Conservation (phyloP, 257 asterid genomes). For the Capsicum rhomboideum region DNA sequence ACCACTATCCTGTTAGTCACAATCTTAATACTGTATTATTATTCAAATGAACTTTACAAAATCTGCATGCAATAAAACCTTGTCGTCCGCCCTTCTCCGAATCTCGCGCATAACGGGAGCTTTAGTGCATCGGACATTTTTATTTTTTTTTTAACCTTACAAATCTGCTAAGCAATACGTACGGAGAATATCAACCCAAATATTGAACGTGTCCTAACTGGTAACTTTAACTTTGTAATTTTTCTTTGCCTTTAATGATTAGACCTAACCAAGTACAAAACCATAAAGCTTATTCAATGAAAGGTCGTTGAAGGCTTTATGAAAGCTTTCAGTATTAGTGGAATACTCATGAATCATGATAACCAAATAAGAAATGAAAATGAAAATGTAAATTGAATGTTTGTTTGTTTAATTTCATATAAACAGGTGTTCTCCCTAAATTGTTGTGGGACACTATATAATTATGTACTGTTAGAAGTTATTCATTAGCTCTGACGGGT, state of each 20-base stretch:
- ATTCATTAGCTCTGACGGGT: not conserved
- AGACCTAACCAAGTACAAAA: not conserved
- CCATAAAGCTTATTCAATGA: not conserved
- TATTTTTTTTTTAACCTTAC: too few species aligned
- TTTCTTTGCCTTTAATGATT: not conserved
- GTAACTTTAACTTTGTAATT: not conserved
- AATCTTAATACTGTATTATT: not conserved
- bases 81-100: too few species aligned
- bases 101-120: too few species aligned
- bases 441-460: not conserved
- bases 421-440: not conserved
- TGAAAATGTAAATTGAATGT: not conserved
- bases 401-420: not conserved
- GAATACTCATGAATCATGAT: not conserved
- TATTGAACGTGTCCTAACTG: not conserved
- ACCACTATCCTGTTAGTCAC: not conserved
- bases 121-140: too few species aligned
- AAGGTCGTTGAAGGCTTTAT: not conserved
- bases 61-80: too few species aligned
- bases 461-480: not conserved
- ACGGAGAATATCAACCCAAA: too few species aligned
- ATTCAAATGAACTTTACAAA: not conserved
- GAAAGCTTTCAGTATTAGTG: not conserved
- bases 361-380: not conserved
- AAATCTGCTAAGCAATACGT: not conserved